A percentile compares a stretch with the other conserved stretches of the same genome.
phyloP scores from a whole-genome alignment of 805 yeast genomes.

The Sugiyamaella qingdaonensis region DNA sequence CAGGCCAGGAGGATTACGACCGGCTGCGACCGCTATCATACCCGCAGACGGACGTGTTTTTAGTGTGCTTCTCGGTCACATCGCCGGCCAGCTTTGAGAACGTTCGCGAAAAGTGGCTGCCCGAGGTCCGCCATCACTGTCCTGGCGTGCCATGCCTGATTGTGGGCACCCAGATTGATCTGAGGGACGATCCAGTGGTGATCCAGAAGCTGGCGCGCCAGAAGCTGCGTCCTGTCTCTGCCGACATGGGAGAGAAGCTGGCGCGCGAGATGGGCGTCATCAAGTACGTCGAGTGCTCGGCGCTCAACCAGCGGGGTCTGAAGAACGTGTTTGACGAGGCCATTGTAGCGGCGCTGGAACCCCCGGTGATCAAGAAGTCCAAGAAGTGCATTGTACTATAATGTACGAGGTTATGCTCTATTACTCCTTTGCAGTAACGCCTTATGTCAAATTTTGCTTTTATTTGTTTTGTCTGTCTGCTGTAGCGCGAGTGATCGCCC shows the following conservation, averaged over 20 bases:
- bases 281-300: constrained; percentile 96
- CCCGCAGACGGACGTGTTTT: constrained; percentile 95
- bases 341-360: constrained; percentile 95
- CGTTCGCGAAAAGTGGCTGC: constrained; percentile 98
- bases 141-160: constrained; percentile 97
- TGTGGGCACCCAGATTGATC: constrained; percentile 95
- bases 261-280: constrained; percentile 95
- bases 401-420: neutral
- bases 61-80: constrained; percentile 93
- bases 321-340: constrained; percentile 99
- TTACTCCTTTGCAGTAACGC: neutral
- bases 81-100: constrained; percentile 97
- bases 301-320: constrained; percentile 92
- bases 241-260: constrained; percentile 85
- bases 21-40: constrained; percentile 93
- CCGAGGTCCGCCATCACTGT: constrained; percentile 96
- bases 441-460: neutral
- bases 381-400: constrained; percentile 76
- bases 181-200: constrained; percentile 88
- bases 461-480: neutral
- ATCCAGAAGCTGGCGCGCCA: constrained; percentile 80
- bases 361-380: constrained; percentile 83
- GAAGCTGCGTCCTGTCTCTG: constrained; percentile 69
- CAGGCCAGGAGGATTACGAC: constrained; percentile 99
- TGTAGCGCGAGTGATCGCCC: neutral